These are phyloP conservation scores for Boletus patriciae DNA, from an alignment of 768 basidiomycete genomes.

Conservation along the genomic window DNA sequence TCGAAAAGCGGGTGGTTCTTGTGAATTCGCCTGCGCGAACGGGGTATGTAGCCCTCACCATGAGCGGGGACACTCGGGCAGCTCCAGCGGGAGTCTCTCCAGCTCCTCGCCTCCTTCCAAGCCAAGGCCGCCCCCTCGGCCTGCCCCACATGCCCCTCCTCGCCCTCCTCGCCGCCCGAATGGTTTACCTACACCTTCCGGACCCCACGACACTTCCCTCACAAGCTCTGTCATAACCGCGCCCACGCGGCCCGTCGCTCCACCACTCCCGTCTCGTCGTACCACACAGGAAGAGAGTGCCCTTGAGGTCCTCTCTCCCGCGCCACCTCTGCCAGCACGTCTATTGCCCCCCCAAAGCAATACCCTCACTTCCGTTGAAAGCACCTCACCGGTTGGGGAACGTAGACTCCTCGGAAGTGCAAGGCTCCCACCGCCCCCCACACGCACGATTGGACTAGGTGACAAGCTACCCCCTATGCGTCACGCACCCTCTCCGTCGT, in stretches of 20 bases:
- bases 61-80: slow-evolving; percentile 18
- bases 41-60: not conserved
- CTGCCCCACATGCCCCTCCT: slow-evolving; percentile 16
- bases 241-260: slow-evolving; percentile 24
- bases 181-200: not conserved
- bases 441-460: slow-evolving; percentile 65
- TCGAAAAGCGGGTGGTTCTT: slow-evolving; percentile 10
- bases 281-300: slow-evolving; percentile 8
- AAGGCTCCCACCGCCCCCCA: slow-evolving; percentile 70
- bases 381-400: slow-evolving; percentile 20
- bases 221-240: slow-evolving; percentile 4
- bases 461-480: slow-evolving; percentile 69
- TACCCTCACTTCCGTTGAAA: slow-evolving; percentile 14
- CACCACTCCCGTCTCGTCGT: slow-evolving; percentile 44
- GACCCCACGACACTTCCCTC: not conserved
- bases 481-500: slow-evolving; percentile 40
- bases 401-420: slow-evolving; percentile 30
- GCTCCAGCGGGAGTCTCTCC: slow-evolving; percentile 23
- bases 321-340: slow-evolving; percentile 41
- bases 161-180: slow-evolving; percentile 21
- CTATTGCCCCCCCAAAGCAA: slow-evolving; percentile 6
- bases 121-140: slow-evolving; percentile 26
- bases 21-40: not conserved
- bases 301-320: slow-evolving; percentile 4
- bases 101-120: slow-evolving; percentile 12